Evolutionary conservation across 352 stramenopile genomes (phyloP).

Genomic region (Plasmopara viticola): DNA sequence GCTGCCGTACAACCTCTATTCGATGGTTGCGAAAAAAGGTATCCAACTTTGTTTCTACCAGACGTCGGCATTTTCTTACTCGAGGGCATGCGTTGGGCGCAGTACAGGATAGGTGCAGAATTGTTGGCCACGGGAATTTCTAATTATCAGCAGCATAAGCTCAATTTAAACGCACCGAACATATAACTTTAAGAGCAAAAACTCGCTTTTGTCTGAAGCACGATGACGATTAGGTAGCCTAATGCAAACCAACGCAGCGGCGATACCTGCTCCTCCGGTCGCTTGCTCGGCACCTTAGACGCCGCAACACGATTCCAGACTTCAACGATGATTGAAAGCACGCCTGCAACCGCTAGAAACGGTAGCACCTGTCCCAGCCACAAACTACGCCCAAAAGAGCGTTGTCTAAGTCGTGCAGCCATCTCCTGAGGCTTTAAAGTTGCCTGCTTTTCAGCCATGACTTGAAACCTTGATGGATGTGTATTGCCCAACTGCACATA

Average conservation of each 20-base stretch:
- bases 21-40: conserved; percentile 32
- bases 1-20: conserved; percentile 34
- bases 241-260: conserved; percentile 52
- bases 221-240: conserved; percentile 40
- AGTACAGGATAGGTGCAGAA: conserved; percentile 25
- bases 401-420: conserved; percentile 9
- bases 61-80: conserved; percentile 9
- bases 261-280: conserved; percentile 26
- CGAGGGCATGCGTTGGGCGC: not conserved
- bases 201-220: conserved; percentile 39
- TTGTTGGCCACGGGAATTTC: conserved; percentile 49
- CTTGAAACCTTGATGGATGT: conserved; percentile 40
- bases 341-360: not conserved
- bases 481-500: conserved; percentile 51
- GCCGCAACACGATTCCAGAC: not conserved
- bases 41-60: conserved; percentile 20
- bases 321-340: conserved; percentile 10
- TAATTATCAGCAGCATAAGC: conserved; percentile 6
- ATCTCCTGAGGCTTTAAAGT: not conserved
- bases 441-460: conserved; percentile 8
- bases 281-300: conserved; percentile 7
- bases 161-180: conserved; percentile 1
- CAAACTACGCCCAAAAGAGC: conserved; percentile 8
- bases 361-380: conserved; percentile 12
- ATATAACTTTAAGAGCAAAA: not conserved